Base-by-base conservation (phyloP, 805 yeast species). In the Schwanniomyces sp. region DNA sequence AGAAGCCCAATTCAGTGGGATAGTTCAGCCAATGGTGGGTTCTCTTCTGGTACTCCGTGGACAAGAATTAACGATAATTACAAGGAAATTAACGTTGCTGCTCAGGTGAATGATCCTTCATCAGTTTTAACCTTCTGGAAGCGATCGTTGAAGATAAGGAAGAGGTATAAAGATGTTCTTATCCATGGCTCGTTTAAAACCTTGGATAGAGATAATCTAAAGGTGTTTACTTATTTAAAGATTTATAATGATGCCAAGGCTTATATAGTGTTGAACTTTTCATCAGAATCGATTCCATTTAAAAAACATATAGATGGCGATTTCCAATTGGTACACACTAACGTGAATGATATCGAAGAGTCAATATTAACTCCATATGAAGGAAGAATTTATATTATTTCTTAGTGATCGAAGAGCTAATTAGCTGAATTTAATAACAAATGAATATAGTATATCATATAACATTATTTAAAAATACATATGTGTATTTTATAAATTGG, bases 1-100 rank as follows among this genome's bases (percentile, higher is more conserved):
- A 72, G 85, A 60, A 70, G 82, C 16, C 85, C 85, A 18, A 75
- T 80, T 50, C 84, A 79, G 53, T 80, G 85, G 85, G 72, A 70
- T 50, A 60, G 57, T 45, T 53, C 70, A 1, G 64, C 53, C 12
- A 50, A 75, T 50, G 82, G 69, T 32, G 84, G 84, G 0, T 79
- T 80, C 62, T 65, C 81, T 24, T 61, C 69, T 5, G 73, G 58
- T 39, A 65, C 63, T 51, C 84, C 85, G 16, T 80, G 85, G 85
- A 78, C 74, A 64, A 63, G 69, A 49, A 74, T 75, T 52, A 76
- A 78, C 53, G 80, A 76, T 48, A 75, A 75, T 56, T 80, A 73
- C 63, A 61, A 58, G 49, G 74, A 72, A 43, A 70, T 79, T 57
- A 80, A 80, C 51, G 84, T 72, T 18, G 74, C 67, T 6, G 60